These are phyloP conservation scores for Microdochium trichocladiopsis DNA, from an alignment of 2,329 filamentous ascomycete genomes.

Conservation along the genomic window DNA sequence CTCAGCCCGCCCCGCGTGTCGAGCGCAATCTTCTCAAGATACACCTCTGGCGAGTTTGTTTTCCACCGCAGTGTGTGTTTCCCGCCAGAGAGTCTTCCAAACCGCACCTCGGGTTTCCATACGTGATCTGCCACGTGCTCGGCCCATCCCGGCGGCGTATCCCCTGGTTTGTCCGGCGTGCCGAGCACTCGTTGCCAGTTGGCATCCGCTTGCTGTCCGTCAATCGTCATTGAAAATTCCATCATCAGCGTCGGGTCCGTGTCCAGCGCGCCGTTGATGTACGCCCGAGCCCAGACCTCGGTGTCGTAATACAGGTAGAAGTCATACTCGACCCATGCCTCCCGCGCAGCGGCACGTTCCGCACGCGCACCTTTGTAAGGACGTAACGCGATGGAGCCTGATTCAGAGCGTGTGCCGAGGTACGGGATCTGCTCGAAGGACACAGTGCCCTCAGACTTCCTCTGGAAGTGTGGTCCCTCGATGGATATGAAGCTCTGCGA, in stretches of 20 bases:
- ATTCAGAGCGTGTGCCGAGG: slow-evolving; percentile 17
- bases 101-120: slow-evolving; percentile 34
- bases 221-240: slow-evolving; percentile 40
- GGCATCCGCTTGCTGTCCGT: slow-evolving; percentile 33
- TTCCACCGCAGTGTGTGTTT: slow-evolving; percentile 20
- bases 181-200: slow-evolving; percentile 23
- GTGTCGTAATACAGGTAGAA: slow-evolving; percentile 20
- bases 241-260: slow-evolving; percentile 40
- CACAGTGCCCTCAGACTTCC: slow-evolving; percentile 11
- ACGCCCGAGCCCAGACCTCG: slow-evolving; percentile 19
- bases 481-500: slow-evolving; percentile 24
- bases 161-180: slow-evolving; percentile 31
- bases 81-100: slow-evolving; percentile 15
- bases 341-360: slow-evolving; percentile 5
- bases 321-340: slow-evolving; percentile 17
- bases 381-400: slow-evolving; percentile 14
- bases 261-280: slow-evolving; percentile 37
- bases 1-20: slow-evolving; percentile 21
- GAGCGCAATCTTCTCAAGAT: slow-evolving; percentile 28
- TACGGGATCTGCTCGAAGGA: slow-evolving; percentile 19
- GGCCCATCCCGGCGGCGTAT: slow-evolving; percentile 39
- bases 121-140: slow-evolving; percentile 39
- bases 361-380: slow-evolving; percentile 13
- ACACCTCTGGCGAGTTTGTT: slow-evolving; percentile 22
- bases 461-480: slow-evolving; percentile 19